Base-by-base conservation (phyloP, 768 basidiomycete genomes). In the Fomitopsis serialis region DNA sequence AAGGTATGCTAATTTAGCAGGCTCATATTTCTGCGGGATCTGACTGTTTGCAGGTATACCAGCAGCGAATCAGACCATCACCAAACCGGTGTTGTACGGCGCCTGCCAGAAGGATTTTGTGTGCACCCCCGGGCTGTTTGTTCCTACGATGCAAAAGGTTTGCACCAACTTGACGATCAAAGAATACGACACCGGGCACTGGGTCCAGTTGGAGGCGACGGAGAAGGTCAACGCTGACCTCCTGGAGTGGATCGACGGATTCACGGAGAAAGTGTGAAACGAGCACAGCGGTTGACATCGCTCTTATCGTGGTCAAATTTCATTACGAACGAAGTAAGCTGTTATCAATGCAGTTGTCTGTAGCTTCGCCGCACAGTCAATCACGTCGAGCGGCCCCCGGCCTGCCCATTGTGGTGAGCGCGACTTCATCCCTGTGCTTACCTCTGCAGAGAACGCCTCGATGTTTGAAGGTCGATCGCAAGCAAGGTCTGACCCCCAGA, bases 161-260 rank as follows among this genome's bases (percentile, higher is more conserved):
- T 61, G 60, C 53, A 65, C 67, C 7, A 54, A 55, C 37, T 48
- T 60, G 42, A 69, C 68, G 10, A 53, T 66, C 6, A 63, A 55
- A 48, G 69, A 69, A 46, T 70, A 71, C 27, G 68, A 73, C 29
- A 58, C 64, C 2, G 71, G 69, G 2, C 76, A 77, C 50, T 78
- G 72, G 70, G 57, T 65, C 9, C 64, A 65, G 3, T 49, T 76
- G 56, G 70, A 70, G 47, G 62, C 58, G 23, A 60, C 70, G 0
- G 66, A 70, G 21, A 61, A 65, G 37, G 58, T 74, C 29, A 77
- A 74, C 43, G 53, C 55, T 5, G 67, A 62, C 17, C 66, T 75
- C 29, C 54, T 66, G 27, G 57, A 53, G n/a, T 75, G 73, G 73
- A 55, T 64, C 29, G 53, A 35, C 15, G 32, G 21, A 15, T 22